These are phyloP conservation scores for Adansonia rubrostipa DNA, from an alignment of 441 rosid genomes.

Conservation along the genomic window DNA sequence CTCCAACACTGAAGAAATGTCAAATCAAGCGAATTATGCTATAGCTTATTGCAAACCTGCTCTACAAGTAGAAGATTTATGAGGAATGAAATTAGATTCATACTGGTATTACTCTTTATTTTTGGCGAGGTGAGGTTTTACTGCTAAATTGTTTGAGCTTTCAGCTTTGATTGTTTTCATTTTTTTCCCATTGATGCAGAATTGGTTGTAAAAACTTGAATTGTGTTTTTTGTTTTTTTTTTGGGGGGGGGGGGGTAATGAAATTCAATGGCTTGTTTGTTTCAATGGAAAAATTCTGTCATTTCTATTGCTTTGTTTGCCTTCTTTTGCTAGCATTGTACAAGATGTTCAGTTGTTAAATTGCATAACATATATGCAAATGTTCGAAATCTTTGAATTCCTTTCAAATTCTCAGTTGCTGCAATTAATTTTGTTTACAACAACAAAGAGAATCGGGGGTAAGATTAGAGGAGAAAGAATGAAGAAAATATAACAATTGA, in stretches of 20 bases:
- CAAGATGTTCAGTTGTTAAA: no score
- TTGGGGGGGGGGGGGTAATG: background rate
- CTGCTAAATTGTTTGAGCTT: slow-evolving; percentile 5
- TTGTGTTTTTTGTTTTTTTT: no score
- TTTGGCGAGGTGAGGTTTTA: background rate
- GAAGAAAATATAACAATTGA: background rate
- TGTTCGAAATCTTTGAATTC: background rate
- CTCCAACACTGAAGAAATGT: background rate
- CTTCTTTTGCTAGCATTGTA: no score
- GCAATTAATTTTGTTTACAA: background rate
- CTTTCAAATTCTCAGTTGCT: background rate
- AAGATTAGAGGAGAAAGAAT: background rate
- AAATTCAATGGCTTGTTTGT: background rate
- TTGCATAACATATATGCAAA: no score
- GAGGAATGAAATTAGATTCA: background rate
- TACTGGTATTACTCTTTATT: background rate
- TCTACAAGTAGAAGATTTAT: background rate
- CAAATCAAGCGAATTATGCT: background rate
- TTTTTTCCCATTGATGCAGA: background rate
- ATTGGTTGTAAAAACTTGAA: background rate
- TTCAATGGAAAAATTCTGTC: background rate
- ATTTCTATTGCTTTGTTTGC: background rate
- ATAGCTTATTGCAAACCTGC: background rate
- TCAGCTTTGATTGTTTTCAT: background rate
- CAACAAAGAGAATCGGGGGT: background rate